Base-by-base conservation (phyloP, 345 rosid species). In the Syzygium jambos region DNA sequence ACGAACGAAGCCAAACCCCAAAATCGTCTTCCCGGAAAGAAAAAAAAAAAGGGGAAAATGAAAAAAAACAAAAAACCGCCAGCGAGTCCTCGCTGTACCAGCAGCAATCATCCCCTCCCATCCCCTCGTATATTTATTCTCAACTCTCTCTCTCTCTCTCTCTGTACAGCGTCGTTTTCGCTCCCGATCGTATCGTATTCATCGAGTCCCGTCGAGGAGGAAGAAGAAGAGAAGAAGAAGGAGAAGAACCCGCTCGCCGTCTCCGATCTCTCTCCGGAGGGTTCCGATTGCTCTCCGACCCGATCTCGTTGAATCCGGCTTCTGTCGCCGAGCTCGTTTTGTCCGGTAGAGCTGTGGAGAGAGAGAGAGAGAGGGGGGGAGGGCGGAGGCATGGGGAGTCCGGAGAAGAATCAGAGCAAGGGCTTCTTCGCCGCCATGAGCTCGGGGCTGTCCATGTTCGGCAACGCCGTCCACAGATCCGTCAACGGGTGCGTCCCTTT, bases 391-490 rank as follows among this genome's bases (percentile, higher is more conserved):
- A 92, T 94, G 96, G 94, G 85, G 51, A 93, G 92, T 91, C 95
- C 95, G 14, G 84, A 90, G 91, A 92, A 93, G 89, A 85, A 92
- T 78, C 87, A 94, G 88, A 90, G 82, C 88, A 93, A 91, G 78
- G 95, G 97, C 65, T 95, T 95, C 89, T 93, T 95, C 89, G 93
- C 95, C 30, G 91, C 95, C 91, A 93, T 95, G 95, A 89, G 91
- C 65, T 95, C 97, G 25, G 94, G 95, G 54, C 89, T 95, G 84
- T 93, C 96, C 89, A 85, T 92, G 90, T 93, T 94, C 86, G 94
- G 96, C 54, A 93, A 68, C 91, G 95, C 95, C 92, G 89, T 94
- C 93, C 92, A 93, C 88, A 91, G 95, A 95, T 95, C 97, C 85
- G 94, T 92, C 87, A 90, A 92, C 94, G 97, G 93, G 96, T 93